Percentiles rank a stretch among this genome's conserved stretches.
These are phyloP conservation scores for Raffaelea albimanens DNA, from an alignment of 2,329 filamentous ascomycete species.

Conservation along the genomic window DNA sequence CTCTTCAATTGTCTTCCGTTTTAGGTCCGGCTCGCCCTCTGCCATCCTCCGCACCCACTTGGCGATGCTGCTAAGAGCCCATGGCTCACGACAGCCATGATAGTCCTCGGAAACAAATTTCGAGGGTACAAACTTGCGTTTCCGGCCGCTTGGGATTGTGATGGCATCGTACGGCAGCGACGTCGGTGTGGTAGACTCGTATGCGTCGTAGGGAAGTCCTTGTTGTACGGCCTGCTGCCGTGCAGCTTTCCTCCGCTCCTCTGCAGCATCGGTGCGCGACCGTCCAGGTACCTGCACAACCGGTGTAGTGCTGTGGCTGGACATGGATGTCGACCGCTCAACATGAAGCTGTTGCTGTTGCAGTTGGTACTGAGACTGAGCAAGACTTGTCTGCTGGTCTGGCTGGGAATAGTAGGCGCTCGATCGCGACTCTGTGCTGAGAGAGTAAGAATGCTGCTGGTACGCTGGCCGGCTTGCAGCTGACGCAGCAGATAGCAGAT, in stretches of 20 bases:
- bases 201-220: slow-evolving; percentile 40
- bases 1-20: slow-evolving; percentile 75
- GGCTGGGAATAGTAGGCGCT: slow-evolving; percentile 32
- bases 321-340: slow-evolving; percentile 71
- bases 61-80: slow-evolving; percentile 84
- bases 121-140: slow-evolving; percentile 74
- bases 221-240: slow-evolving; percentile 43
- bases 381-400: slow-evolving; percentile 21
- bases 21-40: slow-evolving; percentile 83
- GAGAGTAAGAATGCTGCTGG: slow-evolving; percentile 41
- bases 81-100: slow-evolving; percentile 77
- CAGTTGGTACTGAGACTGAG: slow-evolving; percentile 34
- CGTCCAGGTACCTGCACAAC: slow-evolving; percentile 72
- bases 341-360: slow-evolving; percentile 38
- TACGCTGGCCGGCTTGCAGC: slow-evolving; percentile 29
- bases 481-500: slow-evolving; percentile 34
- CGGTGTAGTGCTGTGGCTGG: slow-evolving; percentile 72
- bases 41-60: slow-evolving; percentile 82
- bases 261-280: slow-evolving; percentile 89
- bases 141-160: slow-evolving; percentile 61
- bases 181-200: slow-evolving; percentile 44
- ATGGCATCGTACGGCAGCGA: slow-evolving; percentile 71
- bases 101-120: slow-evolving; percentile 78
- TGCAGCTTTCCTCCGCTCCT: slow-evolving; percentile 47
- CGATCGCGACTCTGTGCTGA: slow-evolving; percentile 35